phyloP scores from a whole-genome alignment of 1,139 yeast species.

The Yamadazyma songkhlaensis region DNA sequence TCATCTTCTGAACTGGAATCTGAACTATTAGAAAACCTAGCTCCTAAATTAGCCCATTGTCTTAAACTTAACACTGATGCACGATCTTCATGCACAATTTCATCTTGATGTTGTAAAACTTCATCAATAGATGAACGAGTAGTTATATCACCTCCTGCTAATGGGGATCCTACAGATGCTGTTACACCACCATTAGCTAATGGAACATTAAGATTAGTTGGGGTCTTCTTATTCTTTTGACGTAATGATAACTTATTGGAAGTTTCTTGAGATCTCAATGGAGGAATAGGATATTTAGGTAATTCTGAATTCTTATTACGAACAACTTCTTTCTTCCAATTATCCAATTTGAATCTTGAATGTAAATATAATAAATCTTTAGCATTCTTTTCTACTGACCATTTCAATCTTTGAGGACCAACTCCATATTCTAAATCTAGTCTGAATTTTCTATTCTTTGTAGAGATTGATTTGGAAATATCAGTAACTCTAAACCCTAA shows the following conservation, averaged over 20 bases:
- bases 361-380: slow-evolving; percentile 72
- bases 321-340: slow-evolving; percentile 34
- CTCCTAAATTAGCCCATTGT: slow-evolving; percentile 28
- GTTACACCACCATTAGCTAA: too few species aligned
- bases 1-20: slow-evolving; percentile 20
- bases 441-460: slow-evolving; percentile 54
- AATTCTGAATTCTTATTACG: slow-evolving; percentile 24
- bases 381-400: slow-evolving; percentile 76
- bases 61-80: slow-evolving; percentile 12
- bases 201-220: neutral
- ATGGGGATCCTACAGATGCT: neutral
- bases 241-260: slow-evolving; percentile 5
- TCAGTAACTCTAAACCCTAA: slow-evolving; percentile 65
- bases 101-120: neutral
- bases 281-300: slow-evolving; percentile 33
- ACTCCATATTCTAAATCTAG: slow-evolving; percentile 87
- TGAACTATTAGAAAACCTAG: slow-evolving; percentile 29
- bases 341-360: slow-evolving; percentile 56
- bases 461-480: slow-evolving; percentile 36
- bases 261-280: slow-evolving; percentile 17
- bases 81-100: slow-evolving; percentile 6
- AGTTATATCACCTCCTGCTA: neutral
- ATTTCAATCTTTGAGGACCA: slow-evolving; percentile 72
- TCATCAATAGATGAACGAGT: slow-evolving; percentile 2
- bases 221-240: neutral